Conservation (phyloP, 331 rosid genomes). For the Stylosanthes scabra region DNA sequence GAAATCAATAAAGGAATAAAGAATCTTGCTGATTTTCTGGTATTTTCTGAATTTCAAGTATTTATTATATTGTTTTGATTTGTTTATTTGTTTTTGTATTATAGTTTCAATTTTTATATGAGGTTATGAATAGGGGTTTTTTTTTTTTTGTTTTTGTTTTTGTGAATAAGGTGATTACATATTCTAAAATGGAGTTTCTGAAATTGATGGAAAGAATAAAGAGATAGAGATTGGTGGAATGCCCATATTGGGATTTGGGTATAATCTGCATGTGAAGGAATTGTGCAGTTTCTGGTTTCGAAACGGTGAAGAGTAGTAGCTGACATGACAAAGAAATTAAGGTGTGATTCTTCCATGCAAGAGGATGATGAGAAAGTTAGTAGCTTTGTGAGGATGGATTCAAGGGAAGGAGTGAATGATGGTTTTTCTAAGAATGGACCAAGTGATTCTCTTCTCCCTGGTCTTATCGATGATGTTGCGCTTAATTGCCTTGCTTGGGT, state of each 20-base stretch:
- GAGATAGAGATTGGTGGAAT: slow-evolving; percentile 47
- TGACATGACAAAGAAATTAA: slow-evolving; percentile 47
- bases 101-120: slow-evolving; percentile 24
- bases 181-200: slow-evolving; percentile 28
- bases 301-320: slow-evolving; percentile 47
- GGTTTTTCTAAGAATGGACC: slow-evolving; percentile 61
- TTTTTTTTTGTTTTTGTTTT: background rate
- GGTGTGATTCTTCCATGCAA: slow-evolving; percentile 42
- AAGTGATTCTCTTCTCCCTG: slow-evolving; percentile 74
- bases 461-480: slow-evolving; percentile 75
- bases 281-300: slow-evolving; percentile 39
- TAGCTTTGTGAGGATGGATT: slow-evolving; percentile 33
- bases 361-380: slow-evolving; percentile 48
- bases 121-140: slow-evolving; percentile 32
- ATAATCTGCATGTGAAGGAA: slow-evolving; percentile 26
- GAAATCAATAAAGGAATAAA: slow-evolving; percentile 35
- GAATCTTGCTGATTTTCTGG: slow-evolving; percentile 28
- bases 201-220: slow-evolving; percentile 39
- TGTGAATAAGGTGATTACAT: slow-evolving; percentile 18
- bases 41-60: slow-evolving; percentile 10
- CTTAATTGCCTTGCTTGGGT: slow-evolving; percentile 71
- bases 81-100: background rate
- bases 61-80: slow-evolving; percentile 10
- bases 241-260: slow-evolving; percentile 47
- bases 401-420: slow-evolving; percentile 59